Evolutionary conservation across 1,139 yeast species (phyloP).

Genomic region (Candida sanyaensis): DNA sequence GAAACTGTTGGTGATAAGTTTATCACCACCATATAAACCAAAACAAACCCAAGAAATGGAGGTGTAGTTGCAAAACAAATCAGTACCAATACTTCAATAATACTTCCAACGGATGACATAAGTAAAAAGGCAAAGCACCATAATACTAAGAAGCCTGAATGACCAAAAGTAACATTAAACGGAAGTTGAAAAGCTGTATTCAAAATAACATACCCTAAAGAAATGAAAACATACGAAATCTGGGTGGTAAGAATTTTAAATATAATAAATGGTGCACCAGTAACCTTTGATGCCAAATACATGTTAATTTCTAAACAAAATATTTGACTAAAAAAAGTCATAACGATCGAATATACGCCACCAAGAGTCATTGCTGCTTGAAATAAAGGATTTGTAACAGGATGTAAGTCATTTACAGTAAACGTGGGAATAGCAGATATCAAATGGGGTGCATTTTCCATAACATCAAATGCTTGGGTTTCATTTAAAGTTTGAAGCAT

Average conservation of each 20-base stretch:
- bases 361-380: constrained; percentile 38
- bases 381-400: constrained; percentile 24
- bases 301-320: constrained; percentile 28
- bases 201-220: constrained; percentile 42
- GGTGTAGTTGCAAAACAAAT: constrained; percentile 39
- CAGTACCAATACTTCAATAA: constrained; percentile 46
- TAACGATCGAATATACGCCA: constrained; percentile 29
- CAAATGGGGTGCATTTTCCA: constrained; percentile 23
- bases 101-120: constrained; percentile 53
- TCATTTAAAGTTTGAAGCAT: constrained; percentile 23
- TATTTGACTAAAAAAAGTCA: constrained; percentile 29
- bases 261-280: constrained; percentile 37
- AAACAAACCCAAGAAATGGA: constrained; percentile 49
- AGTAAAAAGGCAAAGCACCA: constrained; percentile 56
- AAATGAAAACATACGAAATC: constrained; percentile 39
- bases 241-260: constrained; percentile 46
- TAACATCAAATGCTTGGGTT: constrained; percentile 19
- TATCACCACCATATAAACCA: constrained; percentile 42
- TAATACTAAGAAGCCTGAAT: constrained; percentile 60
- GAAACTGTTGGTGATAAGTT: constrained; percentile 52
- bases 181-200: constrained; percentile 47
- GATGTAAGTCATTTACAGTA: constrained; percentile 19
- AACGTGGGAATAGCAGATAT: constrained; percentile 28
- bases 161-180: constrained; percentile 36
- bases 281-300: constrained; percentile 30